Evolutionary conservation across 176 grass and related monocot genomes (phyloP).

Genomic region (Raddia distichophylla): DNA sequence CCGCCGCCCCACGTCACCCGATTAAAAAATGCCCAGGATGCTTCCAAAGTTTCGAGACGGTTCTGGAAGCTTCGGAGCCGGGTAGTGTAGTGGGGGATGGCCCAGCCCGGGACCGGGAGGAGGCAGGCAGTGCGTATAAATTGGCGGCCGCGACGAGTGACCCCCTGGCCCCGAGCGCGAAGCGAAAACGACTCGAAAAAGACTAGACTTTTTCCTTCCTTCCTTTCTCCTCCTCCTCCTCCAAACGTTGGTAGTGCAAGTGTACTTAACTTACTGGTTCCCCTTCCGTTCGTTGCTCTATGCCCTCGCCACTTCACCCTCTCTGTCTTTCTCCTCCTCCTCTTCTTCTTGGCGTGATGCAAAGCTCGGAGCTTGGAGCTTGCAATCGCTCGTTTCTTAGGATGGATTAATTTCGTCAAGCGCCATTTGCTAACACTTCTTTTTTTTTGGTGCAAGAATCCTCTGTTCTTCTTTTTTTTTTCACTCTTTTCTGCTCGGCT

Average conservation of each 20-base stretch:
- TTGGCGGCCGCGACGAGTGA: background rate
- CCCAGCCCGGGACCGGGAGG: background rate
- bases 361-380: background rate
- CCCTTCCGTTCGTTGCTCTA: no score
- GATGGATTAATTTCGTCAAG: background rate
- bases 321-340: background rate
- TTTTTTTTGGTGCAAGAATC: no score
- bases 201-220: slow-evolving; percentile 7
- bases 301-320: background rate
- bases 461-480: no score
- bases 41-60: slow-evolving; percentile 27
- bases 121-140: slow-evolving; percentile 25
- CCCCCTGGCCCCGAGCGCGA: background rate
- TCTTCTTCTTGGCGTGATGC: background rate
- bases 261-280: no score
- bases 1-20: no score
- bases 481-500: background rate
- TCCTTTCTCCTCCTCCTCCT: no score
- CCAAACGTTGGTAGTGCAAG: no score
- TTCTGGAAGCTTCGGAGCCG: slow-evolving; percentile 48
- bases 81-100: slow-evolving; percentile 8
- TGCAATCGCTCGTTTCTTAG: background rate
- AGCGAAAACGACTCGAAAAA: background rate
- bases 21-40: slow-evolving; percentile 20
- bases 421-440: background rate